Evolutionary conservation across 768 basidiomycete genomes (phyloP).

Genomic region (Naganishia friedmannii): DNA sequence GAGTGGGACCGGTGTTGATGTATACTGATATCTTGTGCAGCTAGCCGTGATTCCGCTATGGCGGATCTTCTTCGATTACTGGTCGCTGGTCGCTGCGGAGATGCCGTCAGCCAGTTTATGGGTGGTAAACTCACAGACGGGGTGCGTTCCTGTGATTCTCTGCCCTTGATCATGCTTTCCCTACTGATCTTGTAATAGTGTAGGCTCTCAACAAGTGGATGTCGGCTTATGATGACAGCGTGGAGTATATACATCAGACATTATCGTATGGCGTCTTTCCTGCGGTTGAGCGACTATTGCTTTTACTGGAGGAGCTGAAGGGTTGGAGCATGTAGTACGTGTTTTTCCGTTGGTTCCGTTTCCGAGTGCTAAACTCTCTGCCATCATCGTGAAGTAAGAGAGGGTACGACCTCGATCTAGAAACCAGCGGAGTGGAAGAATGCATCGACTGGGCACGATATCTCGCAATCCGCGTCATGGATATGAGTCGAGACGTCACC

Average conservation of each 20-base stretch:
- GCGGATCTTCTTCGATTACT: constrained; percentile 22
- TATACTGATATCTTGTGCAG: neutral
- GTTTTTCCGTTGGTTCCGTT: too few relatives aligned
- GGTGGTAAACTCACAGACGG: constrained; percentile 24
- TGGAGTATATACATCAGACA: constrained; percentile 18
- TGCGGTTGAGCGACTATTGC: constrained; percentile 22
- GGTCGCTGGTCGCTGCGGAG: constrained; percentile 22
- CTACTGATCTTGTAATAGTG: neutral
- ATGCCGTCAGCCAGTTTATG: constrained; percentile 20
- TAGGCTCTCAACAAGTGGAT: constrained; percentile 21
- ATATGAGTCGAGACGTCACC: constrained; percentile 16
- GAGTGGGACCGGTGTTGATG: neutral
- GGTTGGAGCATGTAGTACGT: constrained; percentile 20
- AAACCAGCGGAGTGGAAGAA: neutral
- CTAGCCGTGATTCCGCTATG: constrained; percentile 11
- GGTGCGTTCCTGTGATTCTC: neutral
- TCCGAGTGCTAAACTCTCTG: neutral
- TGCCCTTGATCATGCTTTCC: neutral
- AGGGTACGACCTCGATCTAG: constrained; percentile 13
- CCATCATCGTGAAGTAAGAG: constrained; percentile 4
- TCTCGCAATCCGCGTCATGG: constrained; percentile 25
- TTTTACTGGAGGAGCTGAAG: constrained; percentile 23
- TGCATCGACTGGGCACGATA: constrained; percentile 23
- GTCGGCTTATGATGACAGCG: constrained; percentile 14
- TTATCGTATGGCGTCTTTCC: constrained; percentile 22